A percentile compares a stretch with the other conserved stretches of the same genome.
Conservation (phyloP, 1,139 yeast species). For the Debaryomyces coudertii region DNA sequence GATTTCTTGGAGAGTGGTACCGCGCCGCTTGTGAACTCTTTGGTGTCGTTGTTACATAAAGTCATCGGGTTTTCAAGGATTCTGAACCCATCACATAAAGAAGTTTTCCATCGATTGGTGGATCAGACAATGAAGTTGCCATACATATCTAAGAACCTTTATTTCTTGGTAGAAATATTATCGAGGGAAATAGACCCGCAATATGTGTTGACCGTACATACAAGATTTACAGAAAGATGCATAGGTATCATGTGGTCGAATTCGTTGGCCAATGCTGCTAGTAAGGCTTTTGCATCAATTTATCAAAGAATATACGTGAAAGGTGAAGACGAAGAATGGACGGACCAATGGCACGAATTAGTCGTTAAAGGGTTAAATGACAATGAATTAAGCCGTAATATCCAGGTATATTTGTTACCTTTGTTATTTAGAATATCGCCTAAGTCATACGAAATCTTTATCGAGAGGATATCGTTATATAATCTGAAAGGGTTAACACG, state of each 20-base stretch:
- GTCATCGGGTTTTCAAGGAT: slow-evolving; percentile 20
- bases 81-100: slow-evolving; percentile 9
- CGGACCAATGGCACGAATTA: slow-evolving; percentile 51
- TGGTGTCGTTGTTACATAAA: slow-evolving; percentile 50
- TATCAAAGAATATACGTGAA: slow-evolving; percentile 29
- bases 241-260: slow-evolving; percentile 55
- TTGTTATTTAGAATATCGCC: slow-evolving; percentile 58
- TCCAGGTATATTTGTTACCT: slow-evolving; percentile 65
- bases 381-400: slow-evolving; percentile 43
- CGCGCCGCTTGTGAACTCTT: slow-evolving; percentile 69
- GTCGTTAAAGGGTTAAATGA: slow-evolving; percentile 38
- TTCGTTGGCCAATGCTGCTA: slow-evolving; percentile 68
- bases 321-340: slow-evolving; percentile 46
- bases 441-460: slow-evolving; percentile 31
- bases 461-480: slow-evolving; percentile 15
- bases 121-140: slow-evolving; percentile 44
- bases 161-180: slow-evolving; percentile 59
- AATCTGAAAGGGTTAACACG: slow-evolving; percentile 28
- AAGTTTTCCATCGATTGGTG: slow-evolving; percentile 48
- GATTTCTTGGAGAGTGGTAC: slow-evolving; percentile 75
- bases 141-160: slow-evolving; percentile 57
- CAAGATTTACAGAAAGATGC: slow-evolving; percentile 49
- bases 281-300: slow-evolving; percentile 59
- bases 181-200: slow-evolving; percentile 46
- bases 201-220: slow-evolving; percentile 44